phyloP scores from a whole-genome alignment of 306 rosid species.

The Pterocarpus macrocarpus region DNA sequence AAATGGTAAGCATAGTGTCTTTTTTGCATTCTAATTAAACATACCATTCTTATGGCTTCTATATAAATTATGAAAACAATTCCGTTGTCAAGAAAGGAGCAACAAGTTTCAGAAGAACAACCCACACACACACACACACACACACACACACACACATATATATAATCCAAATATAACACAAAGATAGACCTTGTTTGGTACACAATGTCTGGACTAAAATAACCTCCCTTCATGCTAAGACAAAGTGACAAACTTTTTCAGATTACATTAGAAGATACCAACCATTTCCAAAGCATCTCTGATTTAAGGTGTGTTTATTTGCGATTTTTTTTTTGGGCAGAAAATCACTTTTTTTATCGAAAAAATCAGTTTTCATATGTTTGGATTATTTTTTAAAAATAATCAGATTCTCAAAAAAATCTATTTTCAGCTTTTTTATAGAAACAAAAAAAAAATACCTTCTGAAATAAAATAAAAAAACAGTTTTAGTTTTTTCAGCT shows the following conservation, averaged over 20 bases:
- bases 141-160: background rate
- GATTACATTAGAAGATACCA: slow-evolving; percentile 2
- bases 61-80: background rate
- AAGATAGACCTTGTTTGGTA: background rate
- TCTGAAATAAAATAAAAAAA: too few relatives aligned
- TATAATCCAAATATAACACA: slow-evolving; percentile 10
- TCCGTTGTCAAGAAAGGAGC: background rate
- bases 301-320: background rate
- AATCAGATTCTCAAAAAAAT: too few relatives aligned
- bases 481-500: too few relatives aligned
- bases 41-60: background rate
- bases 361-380: too few relatives aligned
- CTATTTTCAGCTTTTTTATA: too few relatives aligned
- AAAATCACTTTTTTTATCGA: too few relatives aligned
- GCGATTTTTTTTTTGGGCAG: too few relatives aligned
- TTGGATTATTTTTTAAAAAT: too few relatives aligned
- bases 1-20: background rate
- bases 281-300: slow-evolving; percentile 21
- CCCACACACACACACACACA: background rate
- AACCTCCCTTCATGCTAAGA: slow-evolving; percentile 5
- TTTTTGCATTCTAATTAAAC: background rate
- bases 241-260: background rate
- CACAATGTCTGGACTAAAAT: background rate
- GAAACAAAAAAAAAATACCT: too few relatives aligned
- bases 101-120: background rate